These are phyloP conservation scores for Podila verticillata DNA, from an alignment of 192 early-diverging fungal species.

Conservation along the genomic window DNA sequence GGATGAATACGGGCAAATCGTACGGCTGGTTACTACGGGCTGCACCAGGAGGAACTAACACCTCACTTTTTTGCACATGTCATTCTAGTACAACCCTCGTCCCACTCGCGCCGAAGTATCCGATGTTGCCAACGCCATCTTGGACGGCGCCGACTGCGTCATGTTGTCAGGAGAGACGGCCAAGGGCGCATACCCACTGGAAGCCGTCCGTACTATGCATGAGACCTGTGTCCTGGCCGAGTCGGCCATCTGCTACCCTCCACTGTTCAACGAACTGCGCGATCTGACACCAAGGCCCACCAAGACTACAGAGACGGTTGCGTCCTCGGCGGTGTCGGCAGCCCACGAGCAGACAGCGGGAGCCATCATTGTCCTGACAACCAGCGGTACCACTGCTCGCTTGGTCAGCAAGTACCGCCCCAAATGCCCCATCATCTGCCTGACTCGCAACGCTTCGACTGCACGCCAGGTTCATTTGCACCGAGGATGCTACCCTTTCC, in stretches of 20 bases:
- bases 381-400: constrained; percentile 85
- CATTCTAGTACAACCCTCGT: constrained; percentile 77
- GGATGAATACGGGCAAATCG: not conserved
- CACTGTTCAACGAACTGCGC: constrained; percentile 87
- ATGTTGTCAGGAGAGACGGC: constrained; percentile 98
- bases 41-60: not conserved
- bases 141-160: constrained; percentile 95
- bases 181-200: constrained; percentile 86
- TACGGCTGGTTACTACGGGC: not conserved
- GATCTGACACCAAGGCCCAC: constrained; percentile 78
- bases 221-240: constrained; percentile 82
- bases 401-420: constrained; percentile 92
- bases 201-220: constrained; percentile 82
- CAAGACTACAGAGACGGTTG: constrained; percentile 86
- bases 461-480: constrained; percentile 77
- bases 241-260: constrained; percentile 89
- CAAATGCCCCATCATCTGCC: constrained; percentile 85
- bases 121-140: constrained; percentile 94
- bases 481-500: constrained; percentile 78
- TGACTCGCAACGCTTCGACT: constrained; percentile 75
- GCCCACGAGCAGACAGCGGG: constrained; percentile 81
- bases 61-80: not conserved
- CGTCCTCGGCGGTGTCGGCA: constrained; percentile 84
- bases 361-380: constrained; percentile 87
- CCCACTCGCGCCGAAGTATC: constrained; percentile 96